These are phyloP conservation scores for Colletotrichum incanum DNA, from an alignment of 2,329 filamentous ascomycete species.

Conservation along the genomic window DNA sequence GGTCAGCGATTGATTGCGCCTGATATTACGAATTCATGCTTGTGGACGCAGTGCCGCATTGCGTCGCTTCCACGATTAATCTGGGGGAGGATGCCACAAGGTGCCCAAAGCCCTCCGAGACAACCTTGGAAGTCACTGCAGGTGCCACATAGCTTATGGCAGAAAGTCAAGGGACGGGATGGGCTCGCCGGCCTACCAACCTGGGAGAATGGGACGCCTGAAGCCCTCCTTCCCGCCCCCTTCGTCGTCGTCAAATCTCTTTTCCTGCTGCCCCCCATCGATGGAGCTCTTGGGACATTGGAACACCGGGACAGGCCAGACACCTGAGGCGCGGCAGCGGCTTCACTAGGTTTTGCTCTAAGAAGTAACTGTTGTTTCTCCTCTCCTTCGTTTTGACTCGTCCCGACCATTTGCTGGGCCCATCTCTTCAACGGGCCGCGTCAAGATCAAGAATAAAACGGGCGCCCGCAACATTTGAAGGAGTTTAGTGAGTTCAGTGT, in stretches of 20 bases:
- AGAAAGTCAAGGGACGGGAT: constrained; percentile 13
- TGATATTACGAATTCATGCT: constrained; percentile 41
- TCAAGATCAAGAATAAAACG: constrained; percentile 15
- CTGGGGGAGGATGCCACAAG: constrained; percentile 4
- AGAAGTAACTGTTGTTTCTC: constrained; percentile 29
- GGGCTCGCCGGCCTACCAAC: constrained; percentile 5
- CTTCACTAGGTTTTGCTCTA: constrained; percentile 15
- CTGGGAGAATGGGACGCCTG: constrained; percentile 13
- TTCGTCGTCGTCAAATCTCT: constrained; percentile 5
- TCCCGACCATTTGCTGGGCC: not conserved
- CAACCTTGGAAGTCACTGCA: not conserved
- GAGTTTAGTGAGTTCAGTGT: not conserved
- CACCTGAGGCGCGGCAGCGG: constrained; percentile 28
- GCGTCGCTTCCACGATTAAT: constrained; percentile 21
- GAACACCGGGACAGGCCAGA: constrained; percentile 16
- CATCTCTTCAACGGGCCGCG: not conserved
- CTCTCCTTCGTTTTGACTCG: not conserved
- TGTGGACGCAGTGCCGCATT: constrained; percentile 9
- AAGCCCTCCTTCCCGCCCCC: constrained; percentile 15
- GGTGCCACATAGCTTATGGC: constrained; percentile 11
- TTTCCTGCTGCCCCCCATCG: constrained; percentile 1
- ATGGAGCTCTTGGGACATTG: not conserved
- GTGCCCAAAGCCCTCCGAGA: constrained; percentile 5
- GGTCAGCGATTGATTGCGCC: constrained; percentile 36
- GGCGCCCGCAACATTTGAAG: constrained; percentile 9